phyloP scores from a whole-genome alignment of 768 basidiomycete genomes.

The Auricularia sp. region DNA sequence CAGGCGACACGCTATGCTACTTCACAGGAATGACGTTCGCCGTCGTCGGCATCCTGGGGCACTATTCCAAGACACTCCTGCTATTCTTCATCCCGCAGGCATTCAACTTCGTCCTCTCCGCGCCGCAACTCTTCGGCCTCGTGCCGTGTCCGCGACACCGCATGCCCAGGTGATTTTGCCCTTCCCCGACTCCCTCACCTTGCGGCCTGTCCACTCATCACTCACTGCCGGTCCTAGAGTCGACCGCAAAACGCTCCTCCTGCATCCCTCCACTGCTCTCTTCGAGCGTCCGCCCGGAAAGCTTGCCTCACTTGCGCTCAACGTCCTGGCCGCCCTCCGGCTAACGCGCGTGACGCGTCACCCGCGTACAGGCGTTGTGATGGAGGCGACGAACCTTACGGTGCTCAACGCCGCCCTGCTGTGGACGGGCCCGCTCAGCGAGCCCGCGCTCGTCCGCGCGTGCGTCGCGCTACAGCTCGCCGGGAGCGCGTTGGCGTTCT shows the following conservation, averaged over 20 bases:
- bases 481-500: slow-evolving; percentile 76
- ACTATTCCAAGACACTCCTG: slow-evolving; percentile 93
- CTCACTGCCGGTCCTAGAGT: slow-evolving; percentile 38
- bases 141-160: slow-evolving; percentile 93
- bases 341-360: slow-evolving; percentile 56
- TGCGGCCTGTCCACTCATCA: neutral
- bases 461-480: slow-evolving; percentile 55
- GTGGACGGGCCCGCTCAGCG: slow-evolving; percentile 73
- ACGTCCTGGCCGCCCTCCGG: slow-evolving; percentile 49
- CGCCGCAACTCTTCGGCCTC: slow-evolving; percentile 88
- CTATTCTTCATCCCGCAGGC: slow-evolving; percentile 97
- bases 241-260: slow-evolving; percentile 60
- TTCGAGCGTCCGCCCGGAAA: slow-evolving; percentile 51
- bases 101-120: slow-evolving; percentile 92
- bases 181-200: neutral
- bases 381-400: slow-evolving; percentile 79
- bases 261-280: slow-evolving; percentile 62
- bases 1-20: slow-evolving; percentile 97
- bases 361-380: slow-evolving; percentile 45
- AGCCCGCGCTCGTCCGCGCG: slow-evolving; percentile 64
- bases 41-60: slow-evolving; percentile 92
- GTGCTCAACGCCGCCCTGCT: slow-evolving; percentile 81
- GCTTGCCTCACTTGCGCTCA: slow-evolving; percentile 46
- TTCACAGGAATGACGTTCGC: slow-evolving; percentile 98
- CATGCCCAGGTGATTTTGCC: slow-evolving; percentile 61